phyloP scores from a whole-genome alignment of 192 early-diverging fungal genomes.

The Linderina pennispora region DNA sequence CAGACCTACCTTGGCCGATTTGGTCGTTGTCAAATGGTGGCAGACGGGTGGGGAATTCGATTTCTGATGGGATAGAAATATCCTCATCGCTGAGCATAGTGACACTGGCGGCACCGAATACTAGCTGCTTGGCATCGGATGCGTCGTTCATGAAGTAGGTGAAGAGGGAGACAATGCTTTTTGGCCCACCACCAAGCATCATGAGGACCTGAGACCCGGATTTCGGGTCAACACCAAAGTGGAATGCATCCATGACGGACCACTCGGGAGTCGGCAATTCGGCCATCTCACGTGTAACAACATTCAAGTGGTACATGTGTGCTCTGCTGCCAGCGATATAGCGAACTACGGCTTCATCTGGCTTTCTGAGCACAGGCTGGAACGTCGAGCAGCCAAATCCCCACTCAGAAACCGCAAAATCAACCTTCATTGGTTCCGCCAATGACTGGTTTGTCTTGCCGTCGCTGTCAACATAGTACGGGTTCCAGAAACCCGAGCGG shows the following conservation, averaged over 20 bases:
- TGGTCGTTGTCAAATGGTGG: constrained; percentile 15
- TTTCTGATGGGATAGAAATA: constrained; percentile 57
- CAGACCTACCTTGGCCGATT: neutral
- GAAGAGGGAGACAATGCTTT: constrained; percentile 13
- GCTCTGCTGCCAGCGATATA: constrained; percentile 7
- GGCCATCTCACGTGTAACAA: constrained; percentile 10
- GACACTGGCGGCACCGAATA: neutral
- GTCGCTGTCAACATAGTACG: constrained; percentile 46
- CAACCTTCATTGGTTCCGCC: constrained; percentile 46
- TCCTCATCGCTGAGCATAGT: constrained; percentile 12
- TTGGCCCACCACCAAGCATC: constrained; percentile 29
- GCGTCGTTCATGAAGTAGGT: constrained; percentile 30
- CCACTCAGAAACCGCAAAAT: constrained; percentile 62
- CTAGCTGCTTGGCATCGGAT: too few species aligned
- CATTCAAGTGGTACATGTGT: constrained; percentile 23
- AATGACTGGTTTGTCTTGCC: constrained; percentile 37
- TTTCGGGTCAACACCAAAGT: constrained; percentile 15
- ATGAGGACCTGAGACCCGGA: constrained; percentile 29
- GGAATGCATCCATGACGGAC: constrained; percentile 14
- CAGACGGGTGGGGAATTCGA: constrained; percentile 56
- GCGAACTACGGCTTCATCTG: constrained; percentile 9
- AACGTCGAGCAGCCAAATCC: constrained; percentile 41
- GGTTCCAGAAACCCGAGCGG: constrained; percentile 67
- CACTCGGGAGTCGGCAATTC: constrained; percentile 28
- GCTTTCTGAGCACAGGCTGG: constrained; percentile 22